Percentiles rank a stretch among this genome's conserved stretches.
These are phyloP conservation scores for Tetraselmis striata DNA, from an alignment of 139 green algal genomes.

Conservation along the genomic window DNA sequence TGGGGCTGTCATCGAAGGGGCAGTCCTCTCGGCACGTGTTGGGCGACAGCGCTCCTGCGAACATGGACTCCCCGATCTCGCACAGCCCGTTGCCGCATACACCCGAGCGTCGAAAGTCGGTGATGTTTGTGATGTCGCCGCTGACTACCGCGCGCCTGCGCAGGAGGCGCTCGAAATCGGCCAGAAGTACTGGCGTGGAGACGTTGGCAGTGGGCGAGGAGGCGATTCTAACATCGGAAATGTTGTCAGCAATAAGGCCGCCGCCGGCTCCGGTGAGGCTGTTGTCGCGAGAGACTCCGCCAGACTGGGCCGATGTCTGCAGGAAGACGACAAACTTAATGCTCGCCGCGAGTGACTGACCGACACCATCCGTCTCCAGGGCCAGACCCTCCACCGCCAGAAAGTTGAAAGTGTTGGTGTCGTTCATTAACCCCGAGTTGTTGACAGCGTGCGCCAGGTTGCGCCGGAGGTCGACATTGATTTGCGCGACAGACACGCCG, in stretches of 20 bases:
- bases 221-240: too few relatives aligned
- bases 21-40: neutral
- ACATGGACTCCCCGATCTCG: constrained; percentile 23
- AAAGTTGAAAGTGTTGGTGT: too few relatives aligned
- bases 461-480: neutral
- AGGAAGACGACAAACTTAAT: too few relatives aligned
- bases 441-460: neutral
- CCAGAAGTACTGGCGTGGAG: constrained; percentile 8
- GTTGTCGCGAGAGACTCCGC: too few relatives aligned
- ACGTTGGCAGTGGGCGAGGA: neutral
- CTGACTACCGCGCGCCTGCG: neutral
- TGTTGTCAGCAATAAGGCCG: too few relatives aligned
- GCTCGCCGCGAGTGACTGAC: too few relatives aligned
- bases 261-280: too few relatives aligned
- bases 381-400: too few relatives aligned
- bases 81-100: constrained; percentile 49
- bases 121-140: neutral
- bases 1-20: neutral
- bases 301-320: too few relatives aligned
- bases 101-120: constrained; percentile 1
- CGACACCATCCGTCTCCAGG: too few relatives aligned
- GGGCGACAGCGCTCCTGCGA: neutral
- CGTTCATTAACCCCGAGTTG: too few relatives aligned
- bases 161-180: neutral
- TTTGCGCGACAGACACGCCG: too few relatives aligned